These are phyloP conservation scores for Macrolepiota fuliginosa DNA, from an alignment of 768 basidiomycete species.

Conservation along the genomic window DNA sequence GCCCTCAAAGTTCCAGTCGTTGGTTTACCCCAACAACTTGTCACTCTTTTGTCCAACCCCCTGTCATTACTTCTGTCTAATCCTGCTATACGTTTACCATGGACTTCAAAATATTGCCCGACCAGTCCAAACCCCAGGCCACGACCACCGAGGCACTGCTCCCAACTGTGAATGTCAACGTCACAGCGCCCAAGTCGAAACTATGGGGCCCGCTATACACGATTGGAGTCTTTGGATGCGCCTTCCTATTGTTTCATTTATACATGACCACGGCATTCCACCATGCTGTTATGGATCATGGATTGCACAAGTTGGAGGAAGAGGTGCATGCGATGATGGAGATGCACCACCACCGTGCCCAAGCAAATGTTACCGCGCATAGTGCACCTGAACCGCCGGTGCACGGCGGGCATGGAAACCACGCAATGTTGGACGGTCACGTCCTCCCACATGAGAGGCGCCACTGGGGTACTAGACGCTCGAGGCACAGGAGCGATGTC, in stretches of 20 bases:
- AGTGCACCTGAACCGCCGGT: not conserved
- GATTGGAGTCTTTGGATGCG: slow-evolving; percentile 10
- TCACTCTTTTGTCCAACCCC: slow-evolving; percentile 8
- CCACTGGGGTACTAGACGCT: slow-evolving; percentile 9
- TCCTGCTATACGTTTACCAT: not conserved
- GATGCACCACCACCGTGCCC: not conserved
- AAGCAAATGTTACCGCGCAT: not conserved
- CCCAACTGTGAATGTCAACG: slow-evolving; percentile 1
- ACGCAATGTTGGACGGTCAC: not conserved
- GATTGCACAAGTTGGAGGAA: slow-evolving; percentile 3
- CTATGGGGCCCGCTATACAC: not conserved
- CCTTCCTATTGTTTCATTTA: slow-evolving; percentile 8
- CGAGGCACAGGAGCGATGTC: slow-evolving; percentile 13
- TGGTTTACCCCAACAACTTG: not conserved
- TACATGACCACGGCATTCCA: slow-evolving; percentile 5
- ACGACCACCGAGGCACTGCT: not conserved
- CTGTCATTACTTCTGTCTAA: slow-evolving; percentile 8
- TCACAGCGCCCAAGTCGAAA: not conserved
- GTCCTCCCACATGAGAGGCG: slow-evolving; percentile 9
- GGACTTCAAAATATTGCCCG: slow-evolving; percentile 1
- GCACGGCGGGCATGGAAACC: not conserved
- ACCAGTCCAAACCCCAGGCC: not conserved
- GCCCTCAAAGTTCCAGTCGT: not conserved
- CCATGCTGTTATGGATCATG: slow-evolving; percentile 4
- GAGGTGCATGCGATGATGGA: slow-evolving; percentile 8